These are phyloP conservation scores for Sabuloglossum arenarium DNA, from an alignment of 495 filamentous ascomycete genomes.

Conservation along the genomic window DNA sequence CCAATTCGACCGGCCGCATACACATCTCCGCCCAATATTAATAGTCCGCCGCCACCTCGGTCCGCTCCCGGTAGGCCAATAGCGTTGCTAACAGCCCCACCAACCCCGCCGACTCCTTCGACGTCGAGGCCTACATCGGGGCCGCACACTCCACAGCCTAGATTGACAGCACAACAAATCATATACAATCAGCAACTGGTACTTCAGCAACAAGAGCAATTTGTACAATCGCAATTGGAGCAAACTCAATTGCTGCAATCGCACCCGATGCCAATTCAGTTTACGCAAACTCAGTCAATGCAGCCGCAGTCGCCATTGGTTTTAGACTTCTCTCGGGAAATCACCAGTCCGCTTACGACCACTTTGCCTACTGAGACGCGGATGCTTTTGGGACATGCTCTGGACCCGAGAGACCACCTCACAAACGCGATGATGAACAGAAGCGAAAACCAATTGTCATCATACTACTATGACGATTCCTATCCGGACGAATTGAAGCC, in stretches of 20 bases:
- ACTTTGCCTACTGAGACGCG: conserved; percentile 5
- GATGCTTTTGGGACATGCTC: background rate
- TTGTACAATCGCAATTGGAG: too few relatives aligned
- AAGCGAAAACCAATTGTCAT: background rate
- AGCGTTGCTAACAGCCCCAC: too few relatives aligned
- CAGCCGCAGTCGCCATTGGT: background rate
- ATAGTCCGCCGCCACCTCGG: too few relatives aligned
- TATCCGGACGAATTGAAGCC: too few relatives aligned
- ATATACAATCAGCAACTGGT: conserved; percentile 2
- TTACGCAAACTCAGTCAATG: background rate
- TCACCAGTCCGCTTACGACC: conserved; percentile 4
- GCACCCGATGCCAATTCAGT: too few relatives aligned
- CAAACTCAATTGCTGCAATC: background rate
- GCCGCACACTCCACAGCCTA: too few relatives aligned
- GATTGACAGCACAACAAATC: too few relatives aligned
- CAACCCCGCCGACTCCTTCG: too few relatives aligned
- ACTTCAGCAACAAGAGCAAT: conserved; percentile 4
- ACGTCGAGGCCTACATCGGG: too few relatives aligned
- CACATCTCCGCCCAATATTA: too few relatives aligned
- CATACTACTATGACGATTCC: background rate
- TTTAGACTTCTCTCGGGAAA: background rate
- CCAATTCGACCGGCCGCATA: too few relatives aligned
- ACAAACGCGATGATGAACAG: conserved; percentile 2
- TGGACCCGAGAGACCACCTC: conserved; percentile 3
- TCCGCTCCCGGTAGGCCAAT: too few relatives aligned